Evolutionary conservation across 2,329 filamentous ascomycete species (phyloP), one percentile per base, ranked within the genome.

Genomic region (Phialophora expanda): DNA sequence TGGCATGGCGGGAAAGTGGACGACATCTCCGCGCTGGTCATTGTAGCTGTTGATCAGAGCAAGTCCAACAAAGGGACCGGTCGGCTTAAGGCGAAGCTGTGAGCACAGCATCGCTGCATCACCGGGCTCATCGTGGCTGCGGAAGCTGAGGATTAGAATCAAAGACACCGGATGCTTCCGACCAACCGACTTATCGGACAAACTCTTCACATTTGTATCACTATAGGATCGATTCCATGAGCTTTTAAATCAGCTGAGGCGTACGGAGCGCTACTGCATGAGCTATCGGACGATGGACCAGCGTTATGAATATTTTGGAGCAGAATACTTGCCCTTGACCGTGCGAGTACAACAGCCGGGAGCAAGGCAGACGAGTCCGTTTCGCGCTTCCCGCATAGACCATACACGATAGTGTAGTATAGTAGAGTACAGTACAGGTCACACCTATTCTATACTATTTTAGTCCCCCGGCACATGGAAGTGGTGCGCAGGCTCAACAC

Each of bases 1-100:
- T 99, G 92, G 87, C 88, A 88, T 65, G 95, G 95, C 65, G 95
- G 95, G 60, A 99, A 99, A 78, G 87, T 96, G 22, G 95, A 99
- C 76, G 95, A 99, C 77, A 97, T 99, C 66, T 94, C 92, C 74
- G 92, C 92, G 4, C 83, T 99, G 58, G 89, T 93, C 14, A 87
- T 89, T 34, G 82, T 97, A 32, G 92, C 91, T 0, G 87, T 91
- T 8, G 89, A 93, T 71, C 86, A 80, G 62, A 71, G 65, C 34
- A 67, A 57, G 48, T 26, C 54, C 14, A n/a, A 28, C 5, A 51
- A 65, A 9, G 56, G 30, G 6, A 32, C 57, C 5, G 20, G n/a
- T 11, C 55, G 24, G 26, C 50, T 71, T 20, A 70, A 70, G 57
- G 58, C 71, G 7, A 73, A 73, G 62, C 54, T 73, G 38, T 72